Evolutionary conservation across 805 yeast genomes (phyloP), one percentile per base, ranked within the genome.

Genomic region (Kuraishia hungarica): DNA sequence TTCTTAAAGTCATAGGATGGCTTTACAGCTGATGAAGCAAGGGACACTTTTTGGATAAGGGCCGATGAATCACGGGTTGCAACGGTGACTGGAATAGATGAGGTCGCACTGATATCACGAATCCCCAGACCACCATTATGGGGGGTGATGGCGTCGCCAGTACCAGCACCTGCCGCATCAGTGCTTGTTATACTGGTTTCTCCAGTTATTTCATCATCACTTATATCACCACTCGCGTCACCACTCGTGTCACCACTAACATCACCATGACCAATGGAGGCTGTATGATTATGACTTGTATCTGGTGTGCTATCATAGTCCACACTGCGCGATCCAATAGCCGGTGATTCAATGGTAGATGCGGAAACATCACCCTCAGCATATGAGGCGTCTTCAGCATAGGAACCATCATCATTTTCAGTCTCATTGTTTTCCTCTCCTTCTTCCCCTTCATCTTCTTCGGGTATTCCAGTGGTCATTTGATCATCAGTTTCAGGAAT

Each of bases 1-100:
- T 64, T 67, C 53, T 71, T 74, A 76, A 81, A 72, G 58, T 73
- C 72, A 51, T 65, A 71, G 1, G 67, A 68, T 1, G 77, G 76
- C 35, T 72, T 47, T 11, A 13, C 22, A 19, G 24, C 22, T 10
- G 24, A 22, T 19, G 49, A 47, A 11, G 49, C 21, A 15, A 35
- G 5, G 43, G 8, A 13, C n/a, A 17, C 43, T 17, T 15, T 35
- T 13, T 7, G 43, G 49, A 13, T 20, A 19, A 21, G 15, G 2
- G 49, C 49, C 5, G 49, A 47, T 47, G 48, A n/a, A 20, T 20
- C 49, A 10, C 22, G 24, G 5, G 49, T 6, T 47, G 5, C 49
- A 47, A 20, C 49, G 21, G 24, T 22, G 49, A 19, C 49, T 13
- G 43, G 43, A 35, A 35, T 15, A 35, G 43, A 35, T 35, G 43